Base-by-base conservation (phyloP, 768 basidiomycete genomes). In the Phanerodontia chrysosporium region DNA sequence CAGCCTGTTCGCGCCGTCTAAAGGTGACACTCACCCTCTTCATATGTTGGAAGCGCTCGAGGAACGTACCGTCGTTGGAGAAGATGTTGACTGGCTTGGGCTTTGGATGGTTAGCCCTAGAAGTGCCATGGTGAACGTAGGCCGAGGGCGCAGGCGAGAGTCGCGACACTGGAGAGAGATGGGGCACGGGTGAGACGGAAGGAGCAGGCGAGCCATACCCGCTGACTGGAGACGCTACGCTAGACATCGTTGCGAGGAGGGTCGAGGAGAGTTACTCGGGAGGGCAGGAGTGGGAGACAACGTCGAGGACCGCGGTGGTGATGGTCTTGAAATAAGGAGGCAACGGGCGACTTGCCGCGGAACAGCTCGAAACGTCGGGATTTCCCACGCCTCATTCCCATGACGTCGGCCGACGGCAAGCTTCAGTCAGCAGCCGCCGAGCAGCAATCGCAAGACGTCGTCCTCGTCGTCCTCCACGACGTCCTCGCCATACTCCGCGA, bases 61-160 rank as follows among this genome's bases (percentile, higher is more conserved):
- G 72, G 68, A 87, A 88, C 9, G 85, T 85, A 8, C 86, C 86
- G 64, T 87, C 86, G 67, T 87, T 81, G 56, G 84, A 78, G 67
- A 89, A 89, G 22, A 87, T 79, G 67, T 87, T 88, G 49, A 76
- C 73, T 13, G 78, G 73, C 63, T 82, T 84, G 39, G 74, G 45
- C 65, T 75, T 77, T 18, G 69, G 57, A 21, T 65, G 57, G 21
- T 67, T 64, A 57, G 70, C 61, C 45, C 63, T 70, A 18, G 60
- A 59, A 9, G 64, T 44, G n/a, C 46, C 21, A 29, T 28, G n/a
- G 7, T 51, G 28, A n/a, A 28, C 27, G 58, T 42, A 42, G 6
- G 39, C 16, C 4, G 16, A 7, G 10, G 39, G 39, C 39, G 39
- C 16, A 18, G 39, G 39, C 16, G 39, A 42, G 39, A 42, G 10